phyloP scores from a whole-genome alignment of 495 filamentous ascomycete species.

The Melanomma pulvis-pyrius region DNA sequence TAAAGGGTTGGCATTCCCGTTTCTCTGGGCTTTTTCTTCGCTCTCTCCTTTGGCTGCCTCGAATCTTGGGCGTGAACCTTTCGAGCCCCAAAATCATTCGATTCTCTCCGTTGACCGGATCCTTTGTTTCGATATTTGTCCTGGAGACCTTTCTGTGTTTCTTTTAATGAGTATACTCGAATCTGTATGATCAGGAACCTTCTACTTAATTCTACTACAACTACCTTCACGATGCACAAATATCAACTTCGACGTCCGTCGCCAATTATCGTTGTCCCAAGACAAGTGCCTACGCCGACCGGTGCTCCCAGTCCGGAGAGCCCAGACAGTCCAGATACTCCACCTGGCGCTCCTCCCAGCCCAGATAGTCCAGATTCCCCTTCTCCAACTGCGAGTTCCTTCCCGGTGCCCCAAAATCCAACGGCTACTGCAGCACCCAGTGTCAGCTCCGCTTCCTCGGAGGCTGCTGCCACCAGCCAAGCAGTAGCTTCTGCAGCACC shows the following conservation, averaged over 20 bases:
- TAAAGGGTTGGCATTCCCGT: constrained; percentile 21
- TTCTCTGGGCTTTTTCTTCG: constrained; percentile 8
- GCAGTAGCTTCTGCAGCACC: not conserved
- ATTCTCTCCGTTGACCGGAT: constrained; percentile 28
- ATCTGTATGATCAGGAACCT: not conserved
- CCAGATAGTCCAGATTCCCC: constrained; percentile 16
- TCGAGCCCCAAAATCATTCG: not conserved
- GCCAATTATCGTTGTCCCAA: constrained; percentile 17
- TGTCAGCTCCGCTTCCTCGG: not conserved
- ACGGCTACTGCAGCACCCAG: not conserved
- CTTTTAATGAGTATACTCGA: constrained; percentile 5
- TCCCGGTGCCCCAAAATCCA: not conserved
- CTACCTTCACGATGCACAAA: constrained; percentile 14
- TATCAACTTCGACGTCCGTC: constrained; percentile 18
- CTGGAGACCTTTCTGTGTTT: constrained; percentile 10
- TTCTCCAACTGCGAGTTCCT: constrained; percentile 5
- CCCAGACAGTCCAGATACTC: not conserved
- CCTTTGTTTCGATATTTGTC: constrained; percentile 11
- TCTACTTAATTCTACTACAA: not conserved
- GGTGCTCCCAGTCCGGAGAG: constrained; percentile 11
- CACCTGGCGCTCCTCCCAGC: not conserved
- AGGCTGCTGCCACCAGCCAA: not conserved
- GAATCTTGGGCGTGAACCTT: not conserved
- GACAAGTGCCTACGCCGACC: constrained; percentile 20
- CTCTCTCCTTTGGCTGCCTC: not conserved